Conservation (phyloP, 1,139 yeast species). For the Lodderomyces metapsilosis region DNA sequence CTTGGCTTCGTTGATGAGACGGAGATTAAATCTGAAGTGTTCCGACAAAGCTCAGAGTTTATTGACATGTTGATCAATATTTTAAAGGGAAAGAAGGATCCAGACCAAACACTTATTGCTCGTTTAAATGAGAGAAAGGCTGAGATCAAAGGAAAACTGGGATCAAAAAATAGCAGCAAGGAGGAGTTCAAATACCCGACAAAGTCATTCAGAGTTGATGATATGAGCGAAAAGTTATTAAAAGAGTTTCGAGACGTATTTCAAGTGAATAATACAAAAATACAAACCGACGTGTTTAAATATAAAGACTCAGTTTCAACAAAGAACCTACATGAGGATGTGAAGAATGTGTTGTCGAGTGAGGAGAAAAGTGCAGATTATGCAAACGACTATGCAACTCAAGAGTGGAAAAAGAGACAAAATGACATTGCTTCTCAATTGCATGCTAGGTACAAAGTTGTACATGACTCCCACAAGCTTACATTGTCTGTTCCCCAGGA, state of each 20-base stretch:
- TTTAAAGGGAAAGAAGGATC: conserved; percentile 44
- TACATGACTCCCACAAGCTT: conserved; percentile 31
- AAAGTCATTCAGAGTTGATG: conserved; percentile 51
- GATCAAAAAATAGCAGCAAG: conserved; percentile 10
- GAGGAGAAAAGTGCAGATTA: neutral
- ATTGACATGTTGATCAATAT: conserved; percentile 52
- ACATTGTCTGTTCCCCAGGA: conserved; percentile 32
- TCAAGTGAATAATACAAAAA: conserved; percentile 31
- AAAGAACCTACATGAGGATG: conserved; percentile 43
- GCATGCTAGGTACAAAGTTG: conserved; percentile 38
- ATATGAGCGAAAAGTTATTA: conserved; percentile 46
- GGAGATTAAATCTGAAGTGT: conserved; percentile 47
- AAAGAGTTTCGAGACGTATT: conserved; percentile 41
- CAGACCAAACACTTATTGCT: conserved; percentile 36
- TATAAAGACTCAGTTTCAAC: conserved; percentile 45
- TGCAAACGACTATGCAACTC: conserved; percentile 29
- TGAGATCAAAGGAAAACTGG: conserved; percentile 20
- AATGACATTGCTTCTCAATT: conserved; percentile 34
- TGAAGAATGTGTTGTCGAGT: conserved; percentile 21
- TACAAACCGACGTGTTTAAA: conserved; percentile 52
- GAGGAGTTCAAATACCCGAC: conserved; percentile 25
- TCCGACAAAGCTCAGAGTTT: conserved; percentile 57
- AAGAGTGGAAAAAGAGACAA: conserved; percentile 55
- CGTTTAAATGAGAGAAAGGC: conserved; percentile 37
- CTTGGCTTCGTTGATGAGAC: conserved; percentile 39